Base-by-base conservation (phyloP, 2,329 filamentous ascomycete species). In the Zymoseptoria tritici region DNA sequence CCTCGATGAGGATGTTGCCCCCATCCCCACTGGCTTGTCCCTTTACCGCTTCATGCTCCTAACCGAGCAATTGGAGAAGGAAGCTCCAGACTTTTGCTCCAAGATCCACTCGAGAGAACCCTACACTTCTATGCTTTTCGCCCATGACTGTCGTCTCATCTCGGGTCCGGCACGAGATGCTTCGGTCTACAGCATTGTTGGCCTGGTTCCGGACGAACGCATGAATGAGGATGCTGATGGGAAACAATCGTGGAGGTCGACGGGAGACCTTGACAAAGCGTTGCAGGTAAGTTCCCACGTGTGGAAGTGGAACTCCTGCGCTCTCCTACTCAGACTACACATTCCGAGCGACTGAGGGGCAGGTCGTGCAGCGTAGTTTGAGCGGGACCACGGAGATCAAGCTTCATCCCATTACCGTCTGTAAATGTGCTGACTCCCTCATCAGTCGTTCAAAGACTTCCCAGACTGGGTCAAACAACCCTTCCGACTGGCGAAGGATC, bases 81-180 rank as follows among this genome's bases (percentile, higher is more conserved):
- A 60, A 7, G 49, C 62, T 13, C 52, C 64, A 24, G 57, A 62
- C 2, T 67, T 69, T 4, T 73, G 60, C 55, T 22, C 21, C 20
- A 57, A 60, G 49, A 62, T 75, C 29, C 57, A 77, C 16, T 74
- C 75, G n/a, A 60, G 66, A 13, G 67, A 74, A 4, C 70, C 76
- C 0, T 72, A 71, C 55, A 80, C 78, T 2, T 76, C 76, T 0
- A 80, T 80, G 78, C 68, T 80, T 2, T 68, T 80, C 58, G 77
- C 73, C 0, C 74, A 78, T 29, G 70, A 76, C 26, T 64, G 62
- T 42, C 62, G 67, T 4, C 49, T 69, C n/a, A 74, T 80, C 42
- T 79, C 80, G 76, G 78, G 78, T 2, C 78, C 78, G 1, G 77
- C 74, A 0, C 67, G 78, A 5, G 67, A 74, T 13, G 75, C 74